These are phyloP conservation scores for Corrigiola litoralis DNA, from an alignment of 179 eudicot genomes.

Conservation along the genomic window DNA sequence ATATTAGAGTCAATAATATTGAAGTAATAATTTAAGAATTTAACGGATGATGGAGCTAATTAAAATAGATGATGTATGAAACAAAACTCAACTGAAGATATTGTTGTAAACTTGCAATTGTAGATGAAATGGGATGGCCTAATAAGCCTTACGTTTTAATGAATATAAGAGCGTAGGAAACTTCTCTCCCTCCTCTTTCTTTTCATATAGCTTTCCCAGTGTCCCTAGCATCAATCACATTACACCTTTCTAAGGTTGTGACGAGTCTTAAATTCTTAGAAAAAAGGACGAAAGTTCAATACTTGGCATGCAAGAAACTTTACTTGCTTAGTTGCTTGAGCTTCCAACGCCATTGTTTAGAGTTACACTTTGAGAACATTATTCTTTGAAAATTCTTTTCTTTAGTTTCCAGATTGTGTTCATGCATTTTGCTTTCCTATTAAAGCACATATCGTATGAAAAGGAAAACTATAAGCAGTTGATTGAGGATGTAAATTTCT, in stretches of 20 bases:
- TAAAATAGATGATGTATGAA: no score
- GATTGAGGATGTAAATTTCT: not conserved
- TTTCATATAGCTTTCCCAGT: not conserved
- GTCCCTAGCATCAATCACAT: conserved; percentile 18
- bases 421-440: conserved; percentile 6
- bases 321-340: not conserved
- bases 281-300: conserved; percentile 6
- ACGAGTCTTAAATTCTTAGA: conserved; percentile 6
- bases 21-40: no score
- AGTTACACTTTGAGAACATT: not conserved
- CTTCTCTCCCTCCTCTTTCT: no score
- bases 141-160: no score
- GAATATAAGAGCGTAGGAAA: no score
- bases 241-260: conserved; percentile 10
- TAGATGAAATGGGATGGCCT: no score
- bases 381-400: not conserved
- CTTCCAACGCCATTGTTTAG: not conserved
- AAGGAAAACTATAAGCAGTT: not conserved
- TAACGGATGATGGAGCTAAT: no score
- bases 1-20: no score
- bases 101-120: no score
- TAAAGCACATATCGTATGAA: not conserved
- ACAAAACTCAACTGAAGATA: no score
- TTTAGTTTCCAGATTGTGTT: not conserved
- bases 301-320: conserved; percentile 23